A percentile compares a stretch with the other conserved stretches of the same genome.
Conservation (phyloP, 1,284 basidiomycete species). For the Moniliella sp. region DNA sequence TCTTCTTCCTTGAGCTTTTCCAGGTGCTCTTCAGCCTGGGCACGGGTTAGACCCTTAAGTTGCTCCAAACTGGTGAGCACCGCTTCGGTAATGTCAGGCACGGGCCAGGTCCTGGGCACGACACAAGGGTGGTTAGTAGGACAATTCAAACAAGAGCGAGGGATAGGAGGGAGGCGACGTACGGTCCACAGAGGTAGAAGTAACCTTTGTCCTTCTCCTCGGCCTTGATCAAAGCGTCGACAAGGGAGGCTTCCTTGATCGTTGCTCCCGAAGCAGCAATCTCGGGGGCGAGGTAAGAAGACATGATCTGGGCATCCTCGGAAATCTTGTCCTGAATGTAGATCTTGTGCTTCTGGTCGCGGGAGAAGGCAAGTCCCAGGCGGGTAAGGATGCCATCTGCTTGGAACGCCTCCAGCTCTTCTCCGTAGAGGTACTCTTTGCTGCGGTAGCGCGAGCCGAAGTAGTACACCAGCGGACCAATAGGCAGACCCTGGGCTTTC, state of each 20-base stretch:
- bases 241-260: constrained; percentile 3
- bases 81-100: constrained; percentile 85
- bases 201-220: constrained; percentile 36
- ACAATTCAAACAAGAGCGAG: no score
- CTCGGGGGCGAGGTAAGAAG: constrained; percentile 35
- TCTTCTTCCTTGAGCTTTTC: constrained; percentile 89
- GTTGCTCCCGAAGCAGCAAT: constrained; percentile 40
- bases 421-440: constrained; percentile 86
- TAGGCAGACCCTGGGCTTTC: constrained; percentile 51
- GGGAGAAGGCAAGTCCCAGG: constrained; percentile 84
- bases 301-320: constrained; percentile 59
- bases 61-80: constrained; percentile 52
- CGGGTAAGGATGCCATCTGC: constrained; percentile 61
- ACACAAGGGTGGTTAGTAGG: no score
- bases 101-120: constrained; percentile 95
- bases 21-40: constrained; percentile 57
- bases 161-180: no score
- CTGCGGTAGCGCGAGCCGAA: constrained; percentile 87
- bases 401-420: constrained; percentile 51
- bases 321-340: constrained; percentile 98
- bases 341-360: constrained; percentile 51
- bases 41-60: constrained; percentile 47
- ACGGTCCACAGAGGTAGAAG: constrained; percentile 94
- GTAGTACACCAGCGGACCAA: constrained; percentile 87
- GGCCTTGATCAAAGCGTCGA: constrained; percentile 1